A percentile compares a stretch with the other conserved stretches of the same genome.
These are phyloP conservation scores for Daldinia grandis DNA, from an alignment of 495 filamentous ascomycete genomes.

Conservation along the genomic window DNA sequence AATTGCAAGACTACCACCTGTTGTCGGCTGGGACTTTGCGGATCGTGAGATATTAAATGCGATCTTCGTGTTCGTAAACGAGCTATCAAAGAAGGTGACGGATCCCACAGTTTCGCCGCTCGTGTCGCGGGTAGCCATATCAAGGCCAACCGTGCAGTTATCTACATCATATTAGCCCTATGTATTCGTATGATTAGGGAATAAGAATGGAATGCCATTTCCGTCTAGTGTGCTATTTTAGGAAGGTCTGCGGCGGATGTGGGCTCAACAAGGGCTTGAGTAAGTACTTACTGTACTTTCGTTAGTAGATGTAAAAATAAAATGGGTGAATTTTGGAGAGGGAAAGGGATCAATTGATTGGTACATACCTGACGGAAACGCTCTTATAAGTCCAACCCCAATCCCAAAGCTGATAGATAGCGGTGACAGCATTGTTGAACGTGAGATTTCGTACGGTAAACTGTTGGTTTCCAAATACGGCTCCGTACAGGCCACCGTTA, in stretches of 20 bases:
- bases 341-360: neutral
- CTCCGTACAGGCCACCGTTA: slow-evolving; percentile 71
- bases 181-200: neutral
- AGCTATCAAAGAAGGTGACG: slow-evolving; percentile 79
- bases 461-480: slow-evolving; percentile 78
- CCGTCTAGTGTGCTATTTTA: neutral
- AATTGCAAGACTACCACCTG: slow-evolving; percentile 60
- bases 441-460: slow-evolving; percentile 79
- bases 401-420: slow-evolving; percentile 59
- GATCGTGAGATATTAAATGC: slow-evolving; percentile 58
- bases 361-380: slow-evolving; percentile 57
- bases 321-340: neutral
- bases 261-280: neutral
- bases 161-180: slow-evolving; percentile 23
- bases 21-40: slow-evolving; percentile 56
- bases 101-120: slow-evolving; percentile 70
- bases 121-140: slow-evolving; percentile 59
- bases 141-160: slow-evolving; percentile 71
- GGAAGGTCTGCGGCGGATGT: neutral
- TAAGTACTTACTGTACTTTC: slow-evolving; percentile 15
- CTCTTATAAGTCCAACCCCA: slow-evolving; percentile 76
- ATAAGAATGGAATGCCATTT: neutral
- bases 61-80: slow-evolving; percentile 71
- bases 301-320: slow-evolving; percentile 8
- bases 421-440: slow-evolving; percentile 65